Percentiles rank a stretch among this genome's conserved stretches.
Evolutionary conservation across 1,284 basidiomycete species (phyloP).

Genomic region (Boletellus deceptivus): DNA sequence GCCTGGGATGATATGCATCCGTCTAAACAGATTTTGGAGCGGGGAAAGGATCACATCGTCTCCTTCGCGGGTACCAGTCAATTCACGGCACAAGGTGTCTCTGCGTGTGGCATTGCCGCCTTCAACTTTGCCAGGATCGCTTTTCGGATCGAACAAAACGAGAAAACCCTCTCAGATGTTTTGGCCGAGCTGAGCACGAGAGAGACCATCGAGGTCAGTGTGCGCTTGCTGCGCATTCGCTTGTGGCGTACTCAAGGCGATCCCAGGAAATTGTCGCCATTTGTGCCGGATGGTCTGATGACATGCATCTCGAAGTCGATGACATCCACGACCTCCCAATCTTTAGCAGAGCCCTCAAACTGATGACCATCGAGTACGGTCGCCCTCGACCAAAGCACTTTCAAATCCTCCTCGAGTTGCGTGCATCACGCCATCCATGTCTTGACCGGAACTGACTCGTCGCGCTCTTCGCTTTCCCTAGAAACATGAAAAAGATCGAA

Average conservation of each 20-base stretch:
- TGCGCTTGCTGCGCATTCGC: background rate
- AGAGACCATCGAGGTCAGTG: slow-evolving; percentile 26
- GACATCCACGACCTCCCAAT: slow-evolving; percentile 42
- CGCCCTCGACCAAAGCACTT: slow-evolving; percentile 42
- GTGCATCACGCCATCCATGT: slow-evolving; percentile 2
- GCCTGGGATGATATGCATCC: background rate
- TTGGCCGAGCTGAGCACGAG: slow-evolving; percentile 21
- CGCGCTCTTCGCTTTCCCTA: slow-evolving; percentile 17
- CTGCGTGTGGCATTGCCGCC: slow-evolving; percentile 61
- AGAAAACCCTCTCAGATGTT: slow-evolving; percentile 8
- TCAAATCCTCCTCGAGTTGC: slow-evolving; percentile 44
- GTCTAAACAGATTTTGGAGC: slow-evolving; percentile 18
- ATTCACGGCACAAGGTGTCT: slow-evolving; percentile 41
- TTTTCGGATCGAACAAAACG: slow-evolving; percentile 22
- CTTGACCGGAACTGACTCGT: background rate
- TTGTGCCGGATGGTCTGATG: slow-evolving; percentile 50
- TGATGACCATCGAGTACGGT: slow-evolving; percentile 40
- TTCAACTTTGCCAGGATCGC: slow-evolving; percentile 56
- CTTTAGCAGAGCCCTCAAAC: slow-evolving; percentile 41
- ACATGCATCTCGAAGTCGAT: slow-evolving; percentile 57
- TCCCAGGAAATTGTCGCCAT: slow-evolving; percentile 52
- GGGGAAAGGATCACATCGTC: slow-evolving; percentile 34
- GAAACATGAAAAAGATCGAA: slow-evolving; percentile 31
- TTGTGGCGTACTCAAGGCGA: background rate
- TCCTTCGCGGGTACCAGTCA: slow-evolving; percentile 49